phyloP scores from a whole-genome alignment of 306 rosid genomes.

The Malus domestica region ASM211411v1 NC_041802.1:31772001-31772500 shows the following conservation, averaged over 20 bases:
- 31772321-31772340: slow-evolving; percentile 76
- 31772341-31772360: slow-evolving; percentile 82
- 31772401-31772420: not conserved
- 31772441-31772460: not conserved
- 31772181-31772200: slow-evolving; percentile 77
- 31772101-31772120: slow-evolving; percentile 18
- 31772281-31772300: slow-evolving; percentile 97
- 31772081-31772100: slow-evolving; percentile 29
- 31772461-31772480: not conserved
- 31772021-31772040: slow-evolving; percentile 8
- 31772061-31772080: slow-evolving; percentile 54
- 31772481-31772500: slow-evolving; percentile 63
- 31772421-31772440: not conserved
- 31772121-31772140: slow-evolving; percentile 42
- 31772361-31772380: slow-evolving; percentile 61
- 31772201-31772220: slow-evolving; percentile 54
- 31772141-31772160: slow-evolving; percentile 58
- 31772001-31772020: slow-evolving; percentile 22
- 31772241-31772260: slow-evolving; percentile 71
- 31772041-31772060: slow-evolving; percentile 30
- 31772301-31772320: slow-evolving; percentile 91
- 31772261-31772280: slow-evolving; percentile 82
- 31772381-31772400: not conserved
- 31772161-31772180: slow-evolving; percentile 51
- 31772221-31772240: slow-evolving; percentile 73